Percentiles rank a stretch among this genome's conserved stretches.
Conservation (phyloP, 2,329 filamentous ascomycete species). For the Mariannaea sp. region DNA sequence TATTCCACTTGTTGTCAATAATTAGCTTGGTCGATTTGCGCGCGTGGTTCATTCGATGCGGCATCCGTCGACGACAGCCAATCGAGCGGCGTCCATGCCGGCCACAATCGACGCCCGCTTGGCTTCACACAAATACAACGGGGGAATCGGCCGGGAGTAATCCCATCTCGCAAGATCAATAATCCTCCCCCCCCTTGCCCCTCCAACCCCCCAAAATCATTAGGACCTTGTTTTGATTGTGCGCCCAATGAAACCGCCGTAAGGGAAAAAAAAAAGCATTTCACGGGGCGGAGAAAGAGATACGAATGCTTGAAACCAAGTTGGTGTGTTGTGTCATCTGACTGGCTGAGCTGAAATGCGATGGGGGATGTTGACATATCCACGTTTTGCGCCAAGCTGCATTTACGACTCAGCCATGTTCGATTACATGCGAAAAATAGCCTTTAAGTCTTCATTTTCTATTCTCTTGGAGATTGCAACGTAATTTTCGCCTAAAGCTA, state of each 20-base stretch:
- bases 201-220: too few relatives aligned
- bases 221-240: constrained; percentile 7
- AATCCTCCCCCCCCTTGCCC: too few relatives aligned
- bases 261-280: neutral
- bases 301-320: constrained; percentile 12
- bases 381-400: constrained; percentile 6
- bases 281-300: constrained; percentile 1
- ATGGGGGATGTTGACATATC: constrained; percentile 10
- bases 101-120: constrained; percentile 7
- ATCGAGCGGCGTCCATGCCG: constrained; percentile 26
- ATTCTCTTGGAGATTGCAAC: constrained; percentile 5
- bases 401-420: constrained; percentile 2
- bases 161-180: constrained; percentile 16
- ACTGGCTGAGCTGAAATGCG: constrained; percentile 15
- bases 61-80: constrained; percentile 29
- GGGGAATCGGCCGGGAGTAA: constrained; percentile 3
- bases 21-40: constrained; percentile 1
- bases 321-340: constrained; percentile 7
- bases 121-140: constrained; percentile 5
- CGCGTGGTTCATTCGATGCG: constrained; percentile 8
- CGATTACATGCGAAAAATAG: neutral
- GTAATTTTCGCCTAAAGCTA: neutral
- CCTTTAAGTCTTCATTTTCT: neutral
- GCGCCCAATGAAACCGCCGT: constrained; percentile 9
- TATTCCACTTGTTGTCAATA: neutral